phyloP scores from a whole-genome alignment of 495 filamentous ascomycete species.

The Penicillium cosmopolitanum region DNA sequence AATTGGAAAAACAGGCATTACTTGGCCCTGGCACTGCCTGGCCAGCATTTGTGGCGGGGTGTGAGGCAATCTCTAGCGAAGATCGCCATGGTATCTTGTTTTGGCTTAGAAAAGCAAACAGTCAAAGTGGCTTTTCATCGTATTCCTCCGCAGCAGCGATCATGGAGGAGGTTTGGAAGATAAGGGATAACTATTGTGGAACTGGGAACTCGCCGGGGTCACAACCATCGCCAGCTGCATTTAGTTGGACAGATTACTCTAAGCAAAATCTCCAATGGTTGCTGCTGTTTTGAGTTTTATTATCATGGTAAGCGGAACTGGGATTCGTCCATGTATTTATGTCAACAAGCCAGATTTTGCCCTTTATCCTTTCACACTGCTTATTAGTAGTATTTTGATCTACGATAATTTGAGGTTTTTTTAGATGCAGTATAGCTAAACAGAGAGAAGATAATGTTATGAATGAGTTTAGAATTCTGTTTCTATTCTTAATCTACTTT shows the following conservation, averaged over 20 bases:
- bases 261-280: background rate
- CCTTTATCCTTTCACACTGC: no score
- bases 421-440: no score
- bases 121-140: slow-evolving; percentile 26
- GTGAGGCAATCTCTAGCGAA: slow-evolving; percentile 29
- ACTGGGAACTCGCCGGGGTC: slow-evolving; percentile 15
- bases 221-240: slow-evolving; percentile 32
- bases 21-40: slow-evolving; percentile 36
- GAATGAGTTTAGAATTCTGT: background rate
- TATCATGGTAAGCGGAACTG: no score
- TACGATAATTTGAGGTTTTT: no score
- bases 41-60: slow-evolving; percentile 42
- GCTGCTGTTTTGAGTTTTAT: background rate
- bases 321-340: background rate
- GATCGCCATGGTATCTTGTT: slow-evolving; percentile 25
- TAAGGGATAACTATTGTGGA: slow-evolving; percentile 32
- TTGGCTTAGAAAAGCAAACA: slow-evolving; percentile 29
- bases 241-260: slow-evolving; percentile 16
- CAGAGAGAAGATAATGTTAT: no score
- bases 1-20: slow-evolving; percentile 14
- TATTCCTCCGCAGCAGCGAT: slow-evolving; percentile 29
- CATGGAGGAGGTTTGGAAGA: slow-evolving; percentile 32
- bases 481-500: no score
- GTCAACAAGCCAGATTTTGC: no score
- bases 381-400: no score